A percentile compares a stretch with the other conserved stretches of the same genome.
Evolutionary conservation across 1,284 basidiomycete genomes (phyloP).

Genomic region (Trichosporon ovoides): DNA sequence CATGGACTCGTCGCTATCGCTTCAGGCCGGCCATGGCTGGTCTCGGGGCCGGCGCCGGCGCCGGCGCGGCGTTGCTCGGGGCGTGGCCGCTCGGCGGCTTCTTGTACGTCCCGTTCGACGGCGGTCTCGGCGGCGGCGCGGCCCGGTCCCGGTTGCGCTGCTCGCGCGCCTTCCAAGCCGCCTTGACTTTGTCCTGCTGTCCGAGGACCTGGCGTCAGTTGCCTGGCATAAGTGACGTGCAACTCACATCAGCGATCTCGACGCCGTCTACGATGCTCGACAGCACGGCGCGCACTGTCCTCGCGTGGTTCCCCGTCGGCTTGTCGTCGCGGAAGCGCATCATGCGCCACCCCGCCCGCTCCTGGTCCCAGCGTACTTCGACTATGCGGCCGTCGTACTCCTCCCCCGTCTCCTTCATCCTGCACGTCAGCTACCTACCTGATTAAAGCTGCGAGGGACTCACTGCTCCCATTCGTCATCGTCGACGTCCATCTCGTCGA

Average conservation of each 20-base stretch:
- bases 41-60: not conserved
- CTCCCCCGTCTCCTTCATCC: conserved; percentile 76
- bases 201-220: conserved; percentile 59
- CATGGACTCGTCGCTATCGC: not conserved
- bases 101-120: not conserved
- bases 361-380: conserved; percentile 83
- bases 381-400: conserved; percentile 91
- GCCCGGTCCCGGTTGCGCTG: conserved; percentile 11
- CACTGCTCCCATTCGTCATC: conserved; percentile 92
- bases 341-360: conserved; percentile 67
- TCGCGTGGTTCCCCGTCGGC: conserved; percentile 75
- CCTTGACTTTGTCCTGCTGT: conserved; percentile 34
- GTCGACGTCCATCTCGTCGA: conserved; percentile 77
- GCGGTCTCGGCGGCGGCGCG: conserved; percentile 11
- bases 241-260: conserved; percentile 68
- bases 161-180: conserved; percentile 42
- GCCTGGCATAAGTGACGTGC: not conserved
- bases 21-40: not conserved
- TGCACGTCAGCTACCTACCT: conserved; percentile 39
- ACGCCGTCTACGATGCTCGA: conserved; percentile 85
- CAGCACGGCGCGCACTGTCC: conserved; percentile 76
- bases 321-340: conserved; percentile 91
- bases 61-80: not conserved
- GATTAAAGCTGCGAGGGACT: conserved; percentile 39
- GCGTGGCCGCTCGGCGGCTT: conserved; percentile 1